Evolutionary conservation across 805 yeast species (phyloP), one percentile per base, ranked within the genome.

Genomic region (Saccharomycopsis selenospora): DNA sequence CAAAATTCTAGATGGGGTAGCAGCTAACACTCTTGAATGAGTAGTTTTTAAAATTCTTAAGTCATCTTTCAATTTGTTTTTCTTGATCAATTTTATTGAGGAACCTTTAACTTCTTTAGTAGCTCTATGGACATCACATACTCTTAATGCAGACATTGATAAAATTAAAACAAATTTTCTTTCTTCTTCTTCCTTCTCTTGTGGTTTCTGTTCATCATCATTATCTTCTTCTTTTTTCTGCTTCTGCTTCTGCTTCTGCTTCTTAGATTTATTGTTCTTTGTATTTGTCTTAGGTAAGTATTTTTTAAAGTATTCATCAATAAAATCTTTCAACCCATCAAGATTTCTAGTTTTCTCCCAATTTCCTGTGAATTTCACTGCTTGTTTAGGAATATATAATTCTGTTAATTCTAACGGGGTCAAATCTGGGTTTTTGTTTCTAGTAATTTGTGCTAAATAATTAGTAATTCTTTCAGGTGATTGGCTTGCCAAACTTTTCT

Each of bases 111-210:
- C 57, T 72, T 61, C 65, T 71, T 47, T 76, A 63, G 76, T 59
- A 1, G 85, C 79, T 55, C 95, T 75, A 59, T 76, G 82, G 2
- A 88, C 73, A 58, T 90, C 96, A 59, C 96, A 91, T 1, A 88
- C 93, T 56, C 97, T 73, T 22, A 88, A 68, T 8, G 95, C 93
- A 0, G 95, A 86, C 70, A 84, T 75, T 0, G 90, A 82, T 64
- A 54, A 79, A 61, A 65, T 73, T 67, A 52, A 25, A n/a, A 52
- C 40, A 29, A 52, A 52, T 38, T 47, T 43, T 38, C 55, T 40
- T 4, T 44, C 45, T 20, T 40, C 43, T 20, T 45, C 43, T 18
- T 40, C 43, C 11, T 45, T 46, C 47, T 74, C 72, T 25, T 74
- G 63, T 27, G 66, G 69, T 13, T 58, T 55, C 17, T 56, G 57